Evolutionary conservation across 179 eudicot genomes (phyloP), one percentile per base, ranked within the genome.

Genomic region (Camellia oleifera): DNA sequence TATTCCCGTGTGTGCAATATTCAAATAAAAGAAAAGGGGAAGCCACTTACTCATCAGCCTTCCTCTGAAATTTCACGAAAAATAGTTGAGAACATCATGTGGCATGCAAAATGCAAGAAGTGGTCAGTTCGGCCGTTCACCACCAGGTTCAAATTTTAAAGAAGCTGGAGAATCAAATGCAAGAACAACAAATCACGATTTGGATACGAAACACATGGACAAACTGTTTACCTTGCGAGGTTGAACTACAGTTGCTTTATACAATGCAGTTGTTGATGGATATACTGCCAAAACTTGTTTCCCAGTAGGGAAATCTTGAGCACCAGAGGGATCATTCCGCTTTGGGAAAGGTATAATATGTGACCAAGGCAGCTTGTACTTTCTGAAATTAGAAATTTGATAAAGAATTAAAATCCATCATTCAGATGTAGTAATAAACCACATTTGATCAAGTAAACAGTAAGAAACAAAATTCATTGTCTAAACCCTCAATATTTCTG

Each of bases 331-430:
- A 83, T 96, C 98, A 79, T 76, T 90, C 68, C 87, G 83, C 83
- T 96, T 96, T 4, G 99, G 98, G 71, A 96, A 94, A 75, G 99
- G 94, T 81, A 96, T 94, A 75, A 96, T 92, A 84, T 88, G 91
- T 52, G 98, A 90, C 87, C 83, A 83, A 6, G 94, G 94, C 77
- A 96, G 90, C 90, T 90, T 96, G 82, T 86, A 94, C 85, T 92
- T 92, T 80, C 99, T 96, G 95, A 80, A 72, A 78, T 57, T 11
- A 84, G 74, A 45, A 80, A 76, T 12, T 72, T 8, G 48, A 48
- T 12, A 82, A 20, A 79, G 69, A 78, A 78, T 69, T 17, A 79
- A 58, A 78, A 78, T 69, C 9, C 42, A 45, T 45, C 65, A 56
- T 50, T 40, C 78, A 13, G 40, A 70, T 63, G 46, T 18, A 26